phyloP scores from a whole-genome alignment of 352 stramenopile genomes.

The Globisporangium lucens region DNA sequence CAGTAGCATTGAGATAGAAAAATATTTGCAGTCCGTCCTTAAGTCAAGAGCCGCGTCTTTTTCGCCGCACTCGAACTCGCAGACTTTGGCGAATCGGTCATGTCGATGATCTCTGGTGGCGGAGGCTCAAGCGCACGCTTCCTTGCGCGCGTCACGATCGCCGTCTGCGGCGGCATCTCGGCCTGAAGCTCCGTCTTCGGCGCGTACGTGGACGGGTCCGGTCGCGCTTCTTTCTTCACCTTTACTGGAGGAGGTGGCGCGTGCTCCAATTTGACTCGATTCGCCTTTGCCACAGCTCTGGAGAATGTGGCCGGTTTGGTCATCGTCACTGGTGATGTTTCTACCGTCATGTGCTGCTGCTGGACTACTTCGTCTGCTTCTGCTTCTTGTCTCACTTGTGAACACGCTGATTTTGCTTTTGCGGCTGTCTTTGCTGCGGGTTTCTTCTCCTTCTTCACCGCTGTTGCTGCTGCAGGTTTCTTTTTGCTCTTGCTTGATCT shows the following conservation, averaged over 20 bases:
- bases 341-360: too few species aligned
- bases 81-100: not conserved
- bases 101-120: not conserved
- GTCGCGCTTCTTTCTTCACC: not conserved
- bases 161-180: not conserved
- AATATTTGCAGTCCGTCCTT: too few species aligned
- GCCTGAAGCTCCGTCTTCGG: constrained; percentile 9
- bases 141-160: constrained; percentile 2
- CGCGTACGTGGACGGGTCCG: not conserved
- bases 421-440: not conserved
- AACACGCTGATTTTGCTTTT: not conserved
- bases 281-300: not conserved
- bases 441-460: too few species aligned
- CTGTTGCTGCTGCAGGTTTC: not conserved
- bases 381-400: constrained; percentile 3
- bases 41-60: not conserved
- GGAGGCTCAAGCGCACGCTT: not conserved
- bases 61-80: not conserved
- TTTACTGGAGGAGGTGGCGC: not conserved
- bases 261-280: not conserved
- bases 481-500: not conserved
- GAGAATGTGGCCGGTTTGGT: too few species aligned
- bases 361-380: too few species aligned
- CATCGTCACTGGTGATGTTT: too few species aligned
- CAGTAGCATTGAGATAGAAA: too few species aligned